These are phyloP conservation scores for Paraphaeosphaeria minitans DNA, from an alignment of 2,329 filamentous ascomycete genomes.

Conservation along the genomic window DNA sequence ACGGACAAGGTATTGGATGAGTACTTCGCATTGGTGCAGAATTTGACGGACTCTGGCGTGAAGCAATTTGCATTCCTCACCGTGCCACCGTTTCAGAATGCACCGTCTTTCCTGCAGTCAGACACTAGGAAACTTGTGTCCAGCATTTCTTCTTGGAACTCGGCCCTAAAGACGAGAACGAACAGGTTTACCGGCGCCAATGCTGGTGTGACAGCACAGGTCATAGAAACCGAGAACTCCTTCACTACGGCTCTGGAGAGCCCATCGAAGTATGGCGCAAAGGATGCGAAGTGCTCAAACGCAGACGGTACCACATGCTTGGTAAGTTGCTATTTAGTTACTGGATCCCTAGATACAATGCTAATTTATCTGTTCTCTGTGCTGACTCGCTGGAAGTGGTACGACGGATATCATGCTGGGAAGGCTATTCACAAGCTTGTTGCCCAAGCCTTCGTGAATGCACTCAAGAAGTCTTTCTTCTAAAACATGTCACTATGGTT, in stretches of 20 bases:
- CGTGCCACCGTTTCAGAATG: constrained; percentile 54
- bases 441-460: constrained; percentile 14
- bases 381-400: neutral
- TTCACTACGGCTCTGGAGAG: constrained; percentile 53
- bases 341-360: constrained; percentile 21
- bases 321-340: constrained; percentile 48
- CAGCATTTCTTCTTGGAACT: constrained; percentile 50
- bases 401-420: constrained; percentile 6
- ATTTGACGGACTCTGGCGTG: constrained; percentile 59
- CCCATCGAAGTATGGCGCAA: constrained; percentile 50
- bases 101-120: constrained; percentile 22
- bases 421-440: constrained; percentile 20
- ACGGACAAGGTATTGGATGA: constrained; percentile 47
- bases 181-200: constrained; percentile 45
- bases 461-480: constrained; percentile 15
- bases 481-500: neutral
- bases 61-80: constrained; percentile 65
- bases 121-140: constrained; percentile 26
- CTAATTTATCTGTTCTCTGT: neutral
- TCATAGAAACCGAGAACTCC: constrained; percentile 50
- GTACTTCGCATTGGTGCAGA: constrained; percentile 52
- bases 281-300: constrained; percentile 52
- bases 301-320: constrained; percentile 52
- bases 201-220: constrained; percentile 35
- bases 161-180: constrained; percentile 34